These are phyloP conservation scores for Lactarius indigo DNA, from an alignment of 768 basidiomycete genomes.

Conservation along the genomic window DNA sequence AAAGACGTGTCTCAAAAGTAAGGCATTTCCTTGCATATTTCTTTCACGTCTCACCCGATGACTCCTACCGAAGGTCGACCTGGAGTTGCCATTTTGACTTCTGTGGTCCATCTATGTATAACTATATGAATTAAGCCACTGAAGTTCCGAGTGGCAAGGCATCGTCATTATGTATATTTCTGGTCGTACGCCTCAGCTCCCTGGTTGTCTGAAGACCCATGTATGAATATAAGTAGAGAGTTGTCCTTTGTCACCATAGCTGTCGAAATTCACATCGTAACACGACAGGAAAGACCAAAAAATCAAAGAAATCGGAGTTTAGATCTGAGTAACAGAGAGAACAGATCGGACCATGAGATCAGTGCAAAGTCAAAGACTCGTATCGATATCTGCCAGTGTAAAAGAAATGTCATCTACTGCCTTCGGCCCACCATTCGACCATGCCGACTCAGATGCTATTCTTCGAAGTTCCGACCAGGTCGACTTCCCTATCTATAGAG, in stretches of 20 bases:
- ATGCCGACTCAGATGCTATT: background rate
- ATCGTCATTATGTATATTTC: background rate
- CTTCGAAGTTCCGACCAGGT: slow-evolving; percentile 13
- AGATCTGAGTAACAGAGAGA: too few species aligned
- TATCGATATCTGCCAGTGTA: too few species aligned
- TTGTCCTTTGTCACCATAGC: background rate
- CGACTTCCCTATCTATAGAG: slow-evolving; percentile 3
- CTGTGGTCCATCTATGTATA: background rate
- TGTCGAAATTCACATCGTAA: too few species aligned
- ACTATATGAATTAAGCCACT: background rate
- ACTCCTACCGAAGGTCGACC: background rate
- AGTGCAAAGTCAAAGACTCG: too few species aligned
- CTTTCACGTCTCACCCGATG: background rate
- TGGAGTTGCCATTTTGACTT: slow-evolving; percentile 1
- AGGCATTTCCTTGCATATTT: background rate
- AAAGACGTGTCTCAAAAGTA: slow-evolving; percentile 1
- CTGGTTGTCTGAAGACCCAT: background rate
- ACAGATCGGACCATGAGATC: too few species aligned
- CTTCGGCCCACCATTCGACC: background rate
- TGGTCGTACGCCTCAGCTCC: background rate
- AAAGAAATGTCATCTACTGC: background rate
- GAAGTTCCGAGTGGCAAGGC: background rate
- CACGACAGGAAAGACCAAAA: too few species aligned
- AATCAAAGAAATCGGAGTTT: too few species aligned
- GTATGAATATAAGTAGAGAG: background rate